Evolutionary conservation across 2,329 filamentous ascomycete species (phyloP).

Genomic region (Verruconis gallopava): DNA sequence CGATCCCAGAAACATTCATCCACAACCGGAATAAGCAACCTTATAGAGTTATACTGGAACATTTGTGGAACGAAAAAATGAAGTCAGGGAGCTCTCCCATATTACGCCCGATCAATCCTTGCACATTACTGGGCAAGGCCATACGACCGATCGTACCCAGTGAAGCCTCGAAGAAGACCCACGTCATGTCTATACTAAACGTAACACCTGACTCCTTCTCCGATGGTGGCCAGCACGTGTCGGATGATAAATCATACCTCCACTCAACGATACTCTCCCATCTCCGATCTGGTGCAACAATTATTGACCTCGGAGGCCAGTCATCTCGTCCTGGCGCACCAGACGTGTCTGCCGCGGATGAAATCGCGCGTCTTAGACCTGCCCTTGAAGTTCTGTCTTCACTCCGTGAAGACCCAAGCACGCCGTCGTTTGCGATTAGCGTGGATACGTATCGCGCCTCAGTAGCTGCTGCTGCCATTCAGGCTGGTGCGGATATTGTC

Average conservation of each 20-base stretch:
- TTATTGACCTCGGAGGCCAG: constrained; percentile 88
- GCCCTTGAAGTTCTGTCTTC: constrained; percentile 40
- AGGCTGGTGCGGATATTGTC: constrained; percentile 76
- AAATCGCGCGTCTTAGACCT: constrained; percentile 65
- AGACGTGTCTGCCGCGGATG: constrained; percentile 58
- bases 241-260: constrained; percentile 27
- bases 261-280: constrained; percentile 46
- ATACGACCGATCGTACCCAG: too few relatives aligned
- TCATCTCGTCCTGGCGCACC: constrained; percentile 70
- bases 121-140: too few relatives aligned
- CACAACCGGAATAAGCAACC: too few relatives aligned
- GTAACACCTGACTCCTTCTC: constrained; percentile 95
- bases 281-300: constrained; percentile 58
- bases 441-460: constrained; percentile 84
- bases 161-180: constrained; percentile 7
- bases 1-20: too few relatives aligned
- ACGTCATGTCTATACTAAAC: constrained; percentile 86
- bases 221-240: constrained; percentile 59
- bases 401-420: constrained; percentile 20
- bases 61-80: too few relatives aligned
- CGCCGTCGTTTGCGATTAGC: constrained; percentile 45
- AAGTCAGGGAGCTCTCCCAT: too few relatives aligned
- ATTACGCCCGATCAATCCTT: too few relatives aligned
- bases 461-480: constrained; percentile 65
- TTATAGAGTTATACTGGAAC: too few relatives aligned